A percentile compares a stretch with the other conserved stretches of the same genome.
phyloP scores from a whole-genome alignment of 2,329 filamentous ascomycete genomes.

The Ascochyta rabiei region DNA sequence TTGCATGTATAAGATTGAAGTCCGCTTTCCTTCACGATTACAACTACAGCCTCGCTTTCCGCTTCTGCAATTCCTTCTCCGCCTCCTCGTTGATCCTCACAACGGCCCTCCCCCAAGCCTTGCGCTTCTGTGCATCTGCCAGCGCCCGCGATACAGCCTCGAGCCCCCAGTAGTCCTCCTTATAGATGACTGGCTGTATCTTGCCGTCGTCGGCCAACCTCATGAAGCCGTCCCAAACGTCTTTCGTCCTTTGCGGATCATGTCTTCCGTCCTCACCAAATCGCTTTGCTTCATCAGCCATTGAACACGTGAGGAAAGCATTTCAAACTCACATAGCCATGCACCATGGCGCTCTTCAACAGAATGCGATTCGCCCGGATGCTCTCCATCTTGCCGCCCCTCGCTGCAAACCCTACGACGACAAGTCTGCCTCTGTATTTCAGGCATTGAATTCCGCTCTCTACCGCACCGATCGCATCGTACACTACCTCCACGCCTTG shows the following conservation, averaged over 20 bases:
- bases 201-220: constrained; percentile 54
- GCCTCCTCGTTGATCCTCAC: constrained; percentile 50
- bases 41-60: constrained; percentile 18
- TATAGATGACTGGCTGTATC: constrained; percentile 60
- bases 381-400: constrained; percentile 58
- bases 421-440: constrained; percentile 62
- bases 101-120: constrained; percentile 63
- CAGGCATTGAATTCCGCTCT: constrained; percentile 60
- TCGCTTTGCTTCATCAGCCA: constrained; percentile 44
- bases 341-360: constrained; percentile 31
- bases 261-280: constrained; percentile 63
- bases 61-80: constrained; percentile 7
- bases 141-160: constrained; percentile 58
- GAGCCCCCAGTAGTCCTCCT: constrained; percentile 57
- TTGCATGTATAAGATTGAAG: neutral
- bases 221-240: constrained; percentile 60
- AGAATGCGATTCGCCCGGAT: constrained; percentile 31
- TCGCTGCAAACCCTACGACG: constrained; percentile 64
- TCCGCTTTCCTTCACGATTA: neutral
- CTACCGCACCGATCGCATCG: constrained; percentile 64
- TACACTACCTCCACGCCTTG: constrained; percentile 64
- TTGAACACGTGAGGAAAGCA: neutral
- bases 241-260: constrained; percentile 54
- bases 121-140: constrained; percentile 57
- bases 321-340: constrained; percentile 30